A percentile compares a stretch with the other conserved stretches of the same genome.
Evolutionary conservation across 2,329 filamentous ascomycete genomes (phyloP).

Genomic region (Aspergillus sp.): DNA sequence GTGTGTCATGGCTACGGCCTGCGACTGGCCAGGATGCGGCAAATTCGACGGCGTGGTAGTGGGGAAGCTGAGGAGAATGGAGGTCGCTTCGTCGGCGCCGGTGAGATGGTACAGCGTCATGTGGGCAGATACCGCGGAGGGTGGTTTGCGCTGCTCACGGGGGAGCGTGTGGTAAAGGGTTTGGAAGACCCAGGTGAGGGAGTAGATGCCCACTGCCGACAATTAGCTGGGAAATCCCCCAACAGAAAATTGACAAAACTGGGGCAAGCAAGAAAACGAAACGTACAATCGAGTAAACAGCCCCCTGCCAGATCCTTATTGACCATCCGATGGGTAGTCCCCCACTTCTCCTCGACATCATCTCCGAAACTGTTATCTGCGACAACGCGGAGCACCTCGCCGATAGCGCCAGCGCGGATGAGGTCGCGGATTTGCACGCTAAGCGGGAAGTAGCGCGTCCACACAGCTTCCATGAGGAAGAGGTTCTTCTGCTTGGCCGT

Average conservation of each 20-base stretch:
- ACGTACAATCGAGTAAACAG: conserved; percentile 67
- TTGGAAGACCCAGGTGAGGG: conserved; percentile 88
- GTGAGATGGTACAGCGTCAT: conserved; percentile 70
- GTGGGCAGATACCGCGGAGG: conserved; percentile 62
- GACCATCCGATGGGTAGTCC: conserved; percentile 71
- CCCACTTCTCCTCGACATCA: conserved; percentile 58
- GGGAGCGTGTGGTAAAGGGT: conserved; percentile 78
- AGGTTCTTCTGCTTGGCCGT: conserved; percentile 70
- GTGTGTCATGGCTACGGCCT: conserved; percentile 69
- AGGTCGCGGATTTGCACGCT: conserved; percentile 63
- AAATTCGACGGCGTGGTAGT: conserved; percentile 46
- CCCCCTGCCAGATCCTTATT: conserved; percentile 81
- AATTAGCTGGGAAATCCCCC: background rate
- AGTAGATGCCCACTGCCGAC: conserved; percentile 71
- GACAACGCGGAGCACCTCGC: conserved; percentile 55
- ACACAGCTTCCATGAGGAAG: conserved; percentile 84
- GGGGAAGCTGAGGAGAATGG: conserved; percentile 74
- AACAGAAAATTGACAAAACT: background rate
- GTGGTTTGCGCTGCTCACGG: conserved; percentile 60
- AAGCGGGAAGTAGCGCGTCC: conserved; percentile 85
- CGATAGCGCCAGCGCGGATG: conserved; percentile 60
- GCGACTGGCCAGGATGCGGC: conserved; percentile 49
- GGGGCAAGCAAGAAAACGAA: background rate
- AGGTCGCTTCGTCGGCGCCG: conserved; percentile 75
- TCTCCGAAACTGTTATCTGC: conserved; percentile 63